phyloP scores from a whole-genome alignment of 371 early-diverging fungal species.

The Syncephalastrum contaminatum region DNA sequence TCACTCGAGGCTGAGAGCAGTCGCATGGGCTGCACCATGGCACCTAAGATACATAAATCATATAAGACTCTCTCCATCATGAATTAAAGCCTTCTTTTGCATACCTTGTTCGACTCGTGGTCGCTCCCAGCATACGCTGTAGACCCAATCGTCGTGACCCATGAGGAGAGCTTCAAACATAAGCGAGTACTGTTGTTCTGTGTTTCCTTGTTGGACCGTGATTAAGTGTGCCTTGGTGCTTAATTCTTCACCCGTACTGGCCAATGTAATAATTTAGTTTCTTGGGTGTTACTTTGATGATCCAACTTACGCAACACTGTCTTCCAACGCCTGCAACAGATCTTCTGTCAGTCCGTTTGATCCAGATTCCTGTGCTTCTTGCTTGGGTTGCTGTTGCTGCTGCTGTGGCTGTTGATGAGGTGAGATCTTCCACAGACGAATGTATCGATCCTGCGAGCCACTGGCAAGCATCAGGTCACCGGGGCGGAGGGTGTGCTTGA shows the following conservation, averaged over 20 bases:
- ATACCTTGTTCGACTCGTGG: constrained; percentile 29
- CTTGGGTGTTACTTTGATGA: neutral
- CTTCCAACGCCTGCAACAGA: constrained; percentile 52
- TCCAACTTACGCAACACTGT: constrained; percentile 47
- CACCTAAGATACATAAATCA: constrained; percentile 9
- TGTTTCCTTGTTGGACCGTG: constrained; percentile 34
- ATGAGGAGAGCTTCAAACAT: constrained; percentile 87
- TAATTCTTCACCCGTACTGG: constrained; percentile 60
- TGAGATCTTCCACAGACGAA: constrained; percentile 87
- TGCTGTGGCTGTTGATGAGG: constrained; percentile 18
- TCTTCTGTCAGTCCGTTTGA: constrained; percentile 33
- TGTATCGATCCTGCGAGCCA: constrained; percentile 90
- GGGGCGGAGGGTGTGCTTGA: constrained; percentile 53
- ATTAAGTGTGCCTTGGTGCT: constrained; percentile 81
- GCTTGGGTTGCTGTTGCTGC: constrained; percentile 4
- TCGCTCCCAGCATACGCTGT: constrained; percentile 79
- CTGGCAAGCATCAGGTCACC: constrained; percentile 88
- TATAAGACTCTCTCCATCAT: neutral
- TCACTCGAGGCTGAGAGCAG: constrained; percentile 91
- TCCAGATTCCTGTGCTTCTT: constrained; percentile 15
- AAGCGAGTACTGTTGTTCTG: constrained; percentile 55
- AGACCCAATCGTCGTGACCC: constrained; percentile 97
- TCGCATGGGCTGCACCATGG: constrained; percentile 65
- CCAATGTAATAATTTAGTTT: no score
- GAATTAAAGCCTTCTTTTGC: neutral